A percentile compares a stretch with the other conserved stretches of the same genome.
Evolutionary conservation across 78 protist genomes (phyloP).

Genomic region (slime mould (Dictyostelium discoideum)): dicty_2.7 NC_007089.4:2222501-2223000

Average conservation of each 20-base stretch:
- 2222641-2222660: neutral
- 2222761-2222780: constrained; percentile 91
- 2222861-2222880: constrained; percentile 95
- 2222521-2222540: no score
- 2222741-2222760: constrained; percentile 85
- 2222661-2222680: neutral
- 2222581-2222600: no score
- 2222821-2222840: constrained; percentile 93
- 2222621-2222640: neutral
- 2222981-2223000: constrained; percentile 89
- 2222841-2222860: constrained; percentile 80
- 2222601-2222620: no score
- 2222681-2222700: neutral
- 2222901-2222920: constrained; percentile 20
- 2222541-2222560: no score
- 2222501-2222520: neutral
- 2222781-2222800: constrained; percentile 88
- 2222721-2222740: constrained; percentile 81
- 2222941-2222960: constrained; percentile 75
- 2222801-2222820: constrained; percentile 74
- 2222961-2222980: constrained; percentile 87
- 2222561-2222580: no score
- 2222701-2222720: constrained; percentile 26
- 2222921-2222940: neutral
- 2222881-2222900: constrained; percentile 64